Evolutionary conservation across 163 green algal genomes (phyloP), one percentile per base, ranked within the genome.

Genomic region (Prototheca cutis): DNA sequence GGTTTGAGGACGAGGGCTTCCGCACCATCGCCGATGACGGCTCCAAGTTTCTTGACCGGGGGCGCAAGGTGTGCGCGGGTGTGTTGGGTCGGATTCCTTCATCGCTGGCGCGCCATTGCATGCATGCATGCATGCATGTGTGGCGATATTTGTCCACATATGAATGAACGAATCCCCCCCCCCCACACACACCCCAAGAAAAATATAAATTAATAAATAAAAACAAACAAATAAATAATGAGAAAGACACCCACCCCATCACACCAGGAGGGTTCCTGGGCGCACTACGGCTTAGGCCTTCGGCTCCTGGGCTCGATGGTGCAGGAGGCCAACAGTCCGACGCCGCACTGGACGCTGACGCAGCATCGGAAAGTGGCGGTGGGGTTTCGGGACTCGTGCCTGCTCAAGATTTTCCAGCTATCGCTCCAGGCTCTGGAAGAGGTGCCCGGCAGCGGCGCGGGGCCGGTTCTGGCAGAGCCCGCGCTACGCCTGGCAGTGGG

Each of bases 361-460:
- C 83, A 95, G 77, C 91, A 98, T 66, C 74, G 91, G 21, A 97
- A 97, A 74, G 78, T 80, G 6, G 87, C 91, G 0, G 91, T 97
- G 28, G 85, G 79, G 8, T 58, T 34, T 19, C 36, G 62, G 33
- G 63, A 70, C 30, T 45, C 36, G 13, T n/a, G 55, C 25, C 78
- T 96, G 54, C 79, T 87, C 40, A 56, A 71, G 29, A 63, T 77
- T 30, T 88, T 91, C 60, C 79, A 90, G 73, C 55, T 84, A 32
- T 66, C 83, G 36, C 70, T 95, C 27, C 36, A 58, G 13, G 74
- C 84, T 2, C 57, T 95, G 53, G 65, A 66, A 13, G 63, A 87
- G 59, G 76, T 94, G 66, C 66, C 48, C 48, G 45, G 1, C 52
- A 10, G 0, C 7, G 6, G 21, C 3, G 60, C 36, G 6, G 54